A percentile compares a stretch with the other conserved stretches of the same genome.
These are phyloP conservation scores for Endothia cerciana DNA, from an alignment of 2,329 filamentous ascomycete species.

Conservation along the genomic window DNA sequence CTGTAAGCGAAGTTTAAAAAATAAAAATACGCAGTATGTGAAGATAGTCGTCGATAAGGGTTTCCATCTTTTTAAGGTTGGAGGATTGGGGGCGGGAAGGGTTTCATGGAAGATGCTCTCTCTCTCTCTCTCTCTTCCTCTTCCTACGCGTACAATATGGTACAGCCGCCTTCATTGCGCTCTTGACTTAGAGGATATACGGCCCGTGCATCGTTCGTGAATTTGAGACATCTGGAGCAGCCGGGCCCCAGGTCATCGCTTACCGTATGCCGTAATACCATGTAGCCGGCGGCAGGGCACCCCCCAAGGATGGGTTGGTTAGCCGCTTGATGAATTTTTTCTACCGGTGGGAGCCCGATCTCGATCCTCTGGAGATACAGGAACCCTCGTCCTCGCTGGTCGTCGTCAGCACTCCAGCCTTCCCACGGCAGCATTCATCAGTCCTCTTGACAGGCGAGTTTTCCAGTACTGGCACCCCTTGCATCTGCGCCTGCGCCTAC, in stretches of 20 bases:
- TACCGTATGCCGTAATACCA: too few species aligned
- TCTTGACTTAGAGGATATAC: too few species aligned
- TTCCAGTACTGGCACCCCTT: constrained; percentile 1
- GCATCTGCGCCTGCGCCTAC: not conserved
- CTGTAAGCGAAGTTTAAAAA: not conserved
- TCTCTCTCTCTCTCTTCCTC: not conserved
- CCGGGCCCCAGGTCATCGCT: too few species aligned
- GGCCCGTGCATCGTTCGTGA: too few species aligned
- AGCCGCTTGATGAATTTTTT: not conserved
- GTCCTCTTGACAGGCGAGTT: not conserved
- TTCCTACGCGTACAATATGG: too few species aligned
- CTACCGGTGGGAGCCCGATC: not conserved
- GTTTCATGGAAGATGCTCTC: not conserved
- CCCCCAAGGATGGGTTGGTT: not conserved
- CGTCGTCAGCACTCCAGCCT: not conserved
- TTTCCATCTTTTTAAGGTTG: not conserved
- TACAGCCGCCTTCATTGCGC: too few species aligned
- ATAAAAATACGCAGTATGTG: too few species aligned
- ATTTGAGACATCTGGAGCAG: too few species aligned
- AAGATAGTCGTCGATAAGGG: not conserved
- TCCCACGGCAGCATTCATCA: not conserved
- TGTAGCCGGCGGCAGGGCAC: too few species aligned
- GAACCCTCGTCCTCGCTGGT: not conserved
- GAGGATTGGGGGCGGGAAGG: too few species aligned
- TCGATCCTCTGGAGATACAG: not conserved